Evolutionary conservation across 257 asterid genomes (phyloP).

Genomic region (Asclepias syriaca): DNA sequence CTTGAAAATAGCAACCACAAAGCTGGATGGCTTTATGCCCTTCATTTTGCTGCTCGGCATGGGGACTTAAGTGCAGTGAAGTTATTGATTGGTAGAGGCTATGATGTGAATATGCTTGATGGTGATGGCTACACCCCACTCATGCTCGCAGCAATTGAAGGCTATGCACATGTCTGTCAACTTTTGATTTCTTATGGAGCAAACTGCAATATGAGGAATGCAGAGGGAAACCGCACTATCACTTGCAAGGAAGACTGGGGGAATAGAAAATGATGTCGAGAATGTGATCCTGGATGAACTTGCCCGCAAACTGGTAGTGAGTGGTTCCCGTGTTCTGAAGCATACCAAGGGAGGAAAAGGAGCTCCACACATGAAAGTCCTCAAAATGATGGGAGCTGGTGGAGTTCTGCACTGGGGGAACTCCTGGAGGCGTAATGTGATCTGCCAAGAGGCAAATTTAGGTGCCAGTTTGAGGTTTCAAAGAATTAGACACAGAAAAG

Average conservation of each 20-base stretch:
- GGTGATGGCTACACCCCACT: conserved; percentile 66
- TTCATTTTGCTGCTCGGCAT: conserved; percentile 69
- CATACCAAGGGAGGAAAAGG: conserved; percentile 86
- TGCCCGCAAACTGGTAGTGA: conserved; percentile 49
- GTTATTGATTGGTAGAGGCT: conserved; percentile 48
- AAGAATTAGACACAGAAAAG: conserved; percentile 44
- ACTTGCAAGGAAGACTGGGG: conserved; percentile 34
- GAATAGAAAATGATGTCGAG: conserved; percentile 34
- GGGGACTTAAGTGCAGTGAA: conserved; percentile 63
- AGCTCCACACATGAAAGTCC: conserved; percentile 49
- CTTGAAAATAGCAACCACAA: conserved; percentile 59
- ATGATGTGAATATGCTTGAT: conserved; percentile 48
- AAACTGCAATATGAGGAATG: conserved; percentile 35
- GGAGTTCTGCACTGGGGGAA: conserved; percentile 74
- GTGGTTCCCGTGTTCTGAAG: conserved; percentile 45
- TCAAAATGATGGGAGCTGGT: conserved; percentile 38
- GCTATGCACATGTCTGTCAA: conserved; percentile 49
- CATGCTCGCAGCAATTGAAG: conserved; percentile 77
- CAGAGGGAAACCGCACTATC: conserved; percentile 60
- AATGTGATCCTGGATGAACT: conserved; percentile 46
- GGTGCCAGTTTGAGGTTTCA: conserved; percentile 57
- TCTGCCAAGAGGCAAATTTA: conserved; percentile 50
- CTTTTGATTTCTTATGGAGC: conserved; percentile 56
- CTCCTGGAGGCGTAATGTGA: conserved; percentile 51
- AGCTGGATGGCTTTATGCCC: conserved; percentile 58